Base-by-base conservation (phyloP, 768 basidiomycete genomes). In the Chlorophyllum brunneum region DNA sequence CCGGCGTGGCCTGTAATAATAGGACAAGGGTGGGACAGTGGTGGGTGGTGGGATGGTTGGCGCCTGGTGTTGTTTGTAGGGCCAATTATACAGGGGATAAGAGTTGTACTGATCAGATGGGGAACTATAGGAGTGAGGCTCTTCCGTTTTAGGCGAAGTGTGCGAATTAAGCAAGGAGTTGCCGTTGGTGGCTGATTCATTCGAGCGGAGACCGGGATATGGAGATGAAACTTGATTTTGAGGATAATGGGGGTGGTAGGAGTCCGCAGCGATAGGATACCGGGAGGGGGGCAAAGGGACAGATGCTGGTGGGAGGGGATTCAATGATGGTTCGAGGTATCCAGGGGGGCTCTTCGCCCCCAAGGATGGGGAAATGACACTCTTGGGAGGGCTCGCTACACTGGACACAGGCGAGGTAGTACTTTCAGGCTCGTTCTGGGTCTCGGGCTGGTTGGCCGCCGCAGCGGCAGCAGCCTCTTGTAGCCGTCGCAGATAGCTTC, bases 381-480 rank as follows among this genome's bases (percentile, higher is more conserved):
- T 61, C 54, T 75, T 78, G 0, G 72, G 66, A 16, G 82, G 80
- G 61, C 80, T 83, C 11, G 75, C 64, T 40, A 73, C 63, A 30
- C 74, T 61, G 18, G 80, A 76, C 26, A 73, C 66, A 3, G 82
- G 79, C 2, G 82, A 80, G 26, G 63, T 57, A 15, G 69, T 65
- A 20, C 65, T 57, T n/a, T 80, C 77, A 24, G 65, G 55, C 16
- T 80, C 79, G 15, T 63, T 55, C 26, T 70, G 70, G 43, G 71
- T 70, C 30, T 73, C 70, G 13, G 57, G 52, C 16, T 61, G 61
- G 33, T 68, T 72, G 20, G 72, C 68, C 5, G 72, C 71, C 26
- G 79, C 77, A 1, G 82, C 81, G 0, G 85, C 82, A 0, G 80
- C 80, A 1, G 87, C 86, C 66, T 90, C 88, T 69, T 92, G 89